Evolutionary conservation across 192 early-diverging fungal species (phyloP), one percentile per base, ranked within the genome.

Genomic region (Oehlia diaphana): DNA sequence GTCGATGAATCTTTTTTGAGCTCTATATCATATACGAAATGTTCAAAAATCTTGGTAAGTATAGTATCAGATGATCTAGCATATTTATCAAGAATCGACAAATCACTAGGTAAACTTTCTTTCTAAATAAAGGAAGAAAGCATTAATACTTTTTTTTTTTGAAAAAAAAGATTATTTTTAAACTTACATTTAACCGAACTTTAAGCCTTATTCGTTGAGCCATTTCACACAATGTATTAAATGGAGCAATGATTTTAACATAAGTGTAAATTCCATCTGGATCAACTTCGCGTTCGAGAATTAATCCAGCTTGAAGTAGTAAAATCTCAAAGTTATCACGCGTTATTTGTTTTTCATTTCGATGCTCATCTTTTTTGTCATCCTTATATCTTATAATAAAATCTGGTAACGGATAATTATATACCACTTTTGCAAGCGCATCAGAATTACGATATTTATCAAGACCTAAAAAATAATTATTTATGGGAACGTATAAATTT

Each of bases 181-280:
- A 9, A 75, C 77, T 42, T 83, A 86, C 85, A 72, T 81, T 39
- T 62, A 86, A 79, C 67, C 79, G 81, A 19, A 82, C 61, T 62
- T 83, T 86, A 63, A 79, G 77, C 65, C 77, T 70, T 50, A 83
- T 23, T 47, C 80, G n/a, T 61, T 85, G 82, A 14, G 86, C 86
- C 9, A 83, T 79, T 53, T 83, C 65, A 74, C 86, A 87, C 10
- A 87, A 77, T 73, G 70, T 65, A 62, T 82, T 73, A 73, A 87
- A 87, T 37, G 86, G 86, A 23, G 83, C 68, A 67, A 79, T 82
- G 10, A 87, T 53, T 67, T 85, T 87, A 49, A 87, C 44, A 72
- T 76, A 87, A 76, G 81, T 83, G 35, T 87, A 76, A 13, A 85
- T 80, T 3, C 79, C 72, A 23, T 83, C 82, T 28, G 83, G 75